Evolutionary conservation across 2,329 filamentous ascomycete genomes (phyloP).

Genomic region (Aspergillus proliferans): DNA sequence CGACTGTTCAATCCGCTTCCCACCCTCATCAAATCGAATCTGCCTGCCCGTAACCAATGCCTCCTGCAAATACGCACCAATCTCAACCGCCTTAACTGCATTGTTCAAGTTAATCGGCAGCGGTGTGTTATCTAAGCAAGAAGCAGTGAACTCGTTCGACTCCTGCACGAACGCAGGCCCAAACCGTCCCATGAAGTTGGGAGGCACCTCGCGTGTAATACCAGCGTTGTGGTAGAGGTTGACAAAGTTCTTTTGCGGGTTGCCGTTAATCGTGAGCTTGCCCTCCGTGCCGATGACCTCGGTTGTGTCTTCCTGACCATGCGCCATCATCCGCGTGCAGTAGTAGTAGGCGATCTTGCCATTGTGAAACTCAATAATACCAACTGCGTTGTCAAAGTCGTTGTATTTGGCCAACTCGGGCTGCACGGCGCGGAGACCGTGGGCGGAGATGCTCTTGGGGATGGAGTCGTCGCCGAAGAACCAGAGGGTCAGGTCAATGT

Average conservation of each 20-base stretch:
- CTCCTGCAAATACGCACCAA: conserved; percentile 54
- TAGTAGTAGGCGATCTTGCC: conserved; percentile 61
- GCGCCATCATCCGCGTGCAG: conserved; percentile 58
- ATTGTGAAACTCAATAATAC: conserved; percentile 58
- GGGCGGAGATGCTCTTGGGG: conserved; percentile 51
- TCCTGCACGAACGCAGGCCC: conserved; percentile 58
- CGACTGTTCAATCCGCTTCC: conserved; percentile 39
- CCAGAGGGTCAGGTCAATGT: conserved; percentile 60
- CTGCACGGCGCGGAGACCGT: conserved; percentile 54
- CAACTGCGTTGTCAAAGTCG: conserved; percentile 57
- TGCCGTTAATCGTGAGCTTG: conserved; percentile 56
- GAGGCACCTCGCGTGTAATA: conserved; percentile 54
- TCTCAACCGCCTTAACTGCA: conserved; percentile 53
- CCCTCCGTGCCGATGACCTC: conserved; percentile 62
- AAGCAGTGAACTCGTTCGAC: conserved; percentile 57
- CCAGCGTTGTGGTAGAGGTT: conserved; percentile 50
- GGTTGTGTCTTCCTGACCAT: conserved; percentile 60
- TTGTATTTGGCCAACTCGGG: conserved; percentile 51
- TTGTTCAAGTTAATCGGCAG: conserved; percentile 53
- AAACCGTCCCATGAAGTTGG: conserved; percentile 58
- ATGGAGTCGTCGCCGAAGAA: conserved; percentile 52
- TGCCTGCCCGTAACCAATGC: conserved; percentile 48
- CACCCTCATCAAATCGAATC: conserved; percentile 53
- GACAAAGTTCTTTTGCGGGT: conserved; percentile 51
- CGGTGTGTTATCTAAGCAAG: conserved; percentile 50